Percentiles rank a stretch among this genome's conserved stretches.
Evolutionary conservation across 352 stramenopile species (phyloP).

Genomic region (Globisporangium irregulare): DNA sequence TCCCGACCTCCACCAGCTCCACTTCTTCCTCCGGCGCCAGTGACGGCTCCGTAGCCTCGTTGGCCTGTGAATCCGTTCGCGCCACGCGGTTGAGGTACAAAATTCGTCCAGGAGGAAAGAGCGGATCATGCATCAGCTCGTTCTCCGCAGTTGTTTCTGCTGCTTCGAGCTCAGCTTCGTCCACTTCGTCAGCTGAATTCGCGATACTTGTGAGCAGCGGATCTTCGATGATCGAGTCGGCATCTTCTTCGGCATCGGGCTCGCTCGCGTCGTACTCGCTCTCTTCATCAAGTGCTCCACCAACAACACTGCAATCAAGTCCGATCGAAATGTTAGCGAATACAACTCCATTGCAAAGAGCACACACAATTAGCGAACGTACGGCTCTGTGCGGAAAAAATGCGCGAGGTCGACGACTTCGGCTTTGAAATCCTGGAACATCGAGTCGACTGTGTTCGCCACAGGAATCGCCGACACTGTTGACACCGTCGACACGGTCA

Average conservation of each 20-base stretch:
- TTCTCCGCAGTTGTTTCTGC: neutral
- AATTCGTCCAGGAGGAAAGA: slow-evolving; percentile 70
- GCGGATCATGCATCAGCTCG: slow-evolving; percentile 45
- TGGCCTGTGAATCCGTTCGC: neutral
- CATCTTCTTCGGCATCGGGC: slow-evolving; percentile 7
- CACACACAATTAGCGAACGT: neutral
- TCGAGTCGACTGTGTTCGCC: slow-evolving; percentile 12
- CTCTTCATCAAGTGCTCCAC: neutral
- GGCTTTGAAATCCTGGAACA: slow-evolving; percentile 20
- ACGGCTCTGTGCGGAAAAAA: slow-evolving; percentile 9
- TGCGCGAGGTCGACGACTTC: slow-evolving; percentile 15
- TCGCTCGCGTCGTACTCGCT: neutral
- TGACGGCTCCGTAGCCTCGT: neutral
- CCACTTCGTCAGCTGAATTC: neutral
- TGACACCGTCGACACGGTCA: neutral
- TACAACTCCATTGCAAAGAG: neutral
- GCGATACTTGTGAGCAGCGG: neutral
- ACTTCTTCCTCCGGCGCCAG: slow-evolving; percentile 16
- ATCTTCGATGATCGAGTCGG: slow-evolving; percentile 2
- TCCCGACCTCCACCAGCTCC: slow-evolving; percentile 64
- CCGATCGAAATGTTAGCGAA: neutral
- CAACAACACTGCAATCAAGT: neutral
- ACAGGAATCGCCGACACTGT: neutral
- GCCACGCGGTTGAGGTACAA: slow-evolving; percentile 59
- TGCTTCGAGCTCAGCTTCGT: neutral